These are phyloP conservation scores for Aspergillus costaricaensis DNA, from an alignment of 2,329 filamentous ascomycete species.

Conservation along the genomic window DNA sequence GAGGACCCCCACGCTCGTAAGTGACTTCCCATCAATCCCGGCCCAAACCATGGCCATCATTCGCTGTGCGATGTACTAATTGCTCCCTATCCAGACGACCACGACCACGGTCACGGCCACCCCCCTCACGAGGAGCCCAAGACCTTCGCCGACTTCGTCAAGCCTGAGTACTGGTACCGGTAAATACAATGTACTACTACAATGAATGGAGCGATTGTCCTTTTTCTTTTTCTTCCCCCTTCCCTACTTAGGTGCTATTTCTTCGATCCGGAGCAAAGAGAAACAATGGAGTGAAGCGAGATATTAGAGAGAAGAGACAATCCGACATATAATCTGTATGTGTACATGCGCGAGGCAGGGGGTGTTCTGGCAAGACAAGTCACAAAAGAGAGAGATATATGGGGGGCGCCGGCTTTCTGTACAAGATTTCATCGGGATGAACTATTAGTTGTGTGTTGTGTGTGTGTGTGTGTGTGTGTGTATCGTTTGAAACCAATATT, in stretches of 20 bases:
- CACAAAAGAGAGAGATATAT: background rate
- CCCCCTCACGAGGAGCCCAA: conserved; percentile 77
- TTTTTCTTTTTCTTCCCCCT: background rate
- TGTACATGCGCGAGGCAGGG: background rate
- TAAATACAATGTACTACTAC: conserved; percentile 34
- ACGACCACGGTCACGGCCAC: conserved; percentile 38
- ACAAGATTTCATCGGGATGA: background rate
- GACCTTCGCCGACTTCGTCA: conserved; percentile 95
- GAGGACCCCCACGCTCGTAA: conserved; percentile 67
- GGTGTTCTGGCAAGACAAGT: too few species aligned
- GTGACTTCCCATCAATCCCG: conserved; percentile 19
- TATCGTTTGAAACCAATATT: background rate
- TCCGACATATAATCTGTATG: background rate
- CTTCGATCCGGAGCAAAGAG: conserved; percentile 1
- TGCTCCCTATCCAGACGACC: conserved; percentile 36
- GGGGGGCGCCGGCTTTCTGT: background rate
- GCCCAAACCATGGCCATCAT: background rate
- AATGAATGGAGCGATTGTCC: conserved; percentile 18
- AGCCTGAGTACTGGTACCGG: conserved; percentile 85
- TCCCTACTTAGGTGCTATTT: background rate
- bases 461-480: background rate
- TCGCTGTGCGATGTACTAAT: conserved; percentile 11
- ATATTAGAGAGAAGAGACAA: background rate
- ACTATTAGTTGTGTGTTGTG: background rate
- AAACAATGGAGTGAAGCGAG: background rate